Evolutionary conservation across 2,329 filamentous ascomycete species (phyloP), one percentile per base, ranked within the genome.

Genomic region (Zasmidium citrigriseum): DNA sequence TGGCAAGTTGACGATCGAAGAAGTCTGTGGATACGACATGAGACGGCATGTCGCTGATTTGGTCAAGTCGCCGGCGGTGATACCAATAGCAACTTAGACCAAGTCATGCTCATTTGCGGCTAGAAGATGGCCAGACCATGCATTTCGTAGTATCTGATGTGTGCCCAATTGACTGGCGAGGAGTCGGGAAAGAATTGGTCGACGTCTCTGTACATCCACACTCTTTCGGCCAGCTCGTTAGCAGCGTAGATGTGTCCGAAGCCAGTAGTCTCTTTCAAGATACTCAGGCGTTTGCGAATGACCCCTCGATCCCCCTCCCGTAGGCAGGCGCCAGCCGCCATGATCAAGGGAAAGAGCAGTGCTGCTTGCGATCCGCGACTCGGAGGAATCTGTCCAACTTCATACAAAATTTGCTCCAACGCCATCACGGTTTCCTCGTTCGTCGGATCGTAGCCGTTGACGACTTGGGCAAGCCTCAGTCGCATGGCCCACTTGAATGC

Each of bases 401-500:
- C 27, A 7, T 34, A 14, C 14, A 34, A 14, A 34, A 34, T 14
- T 7, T 34, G 27, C 7, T 34, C 7, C 14, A 34, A 14, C 14
- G 27, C 7, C 7, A 7, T 34, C 27, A 14, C 14, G 27, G 14
- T 34, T 7, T 7, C 27, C 7, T 7, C 7, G 14, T 34, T 34
- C 27, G 27, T 34, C 7, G 27, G 7, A 34, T 34, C 27, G 14
- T 34, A 34, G 27, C 27, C 27, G 7, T 34, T 21, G 21, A 49
- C 20, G 23, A 49, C 22, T 25, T 49, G 46, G 4, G 46, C 23
- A 5, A 23, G 46, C 23, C 46, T 23, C 20, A 49, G 46, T 23
- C 46, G 46, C 46, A 49, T 23, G 5, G 46, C 46, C 46, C 46
- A 49, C 18, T 22, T 25, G 21, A 49, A 49, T 22, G 46, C 46